These are phyloP conservation scores for Lactarius akahatsu DNA, from an alignment of 768 basidiomycete species.

Conservation along the genomic window DNA sequence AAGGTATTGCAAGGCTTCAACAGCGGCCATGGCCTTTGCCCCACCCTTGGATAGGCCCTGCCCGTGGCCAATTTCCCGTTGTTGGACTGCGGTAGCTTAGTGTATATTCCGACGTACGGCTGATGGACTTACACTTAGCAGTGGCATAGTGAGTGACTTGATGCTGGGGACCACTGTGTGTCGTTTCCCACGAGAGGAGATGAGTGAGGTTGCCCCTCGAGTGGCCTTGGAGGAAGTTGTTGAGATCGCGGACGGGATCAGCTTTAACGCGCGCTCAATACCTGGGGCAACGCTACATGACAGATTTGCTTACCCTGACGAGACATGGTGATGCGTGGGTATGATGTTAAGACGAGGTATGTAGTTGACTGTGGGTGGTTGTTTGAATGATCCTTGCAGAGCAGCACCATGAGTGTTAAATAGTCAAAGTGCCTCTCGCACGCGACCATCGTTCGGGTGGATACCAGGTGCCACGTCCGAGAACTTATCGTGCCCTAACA, in stretches of 20 bases:
- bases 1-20: neutral
- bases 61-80: too few relatives aligned
- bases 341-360: neutral
- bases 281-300: neutral
- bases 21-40: too few relatives aligned
- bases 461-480: conserved; percentile 11
- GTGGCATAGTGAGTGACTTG: too few relatives aligned
- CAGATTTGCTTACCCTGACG: neutral
- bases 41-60: too few relatives aligned
- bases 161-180: too few relatives aligned
- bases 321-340: neutral
- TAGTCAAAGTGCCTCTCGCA: neutral
- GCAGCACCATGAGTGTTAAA: neutral
- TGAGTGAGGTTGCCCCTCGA: too few relatives aligned
- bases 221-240: too few relatives aligned
- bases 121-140: too few relatives aligned
- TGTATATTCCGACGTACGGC: neutral
- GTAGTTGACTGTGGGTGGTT: neutral
- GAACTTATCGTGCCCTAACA: neutral
- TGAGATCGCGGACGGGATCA: too few relatives aligned
- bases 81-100: conserved; percentile 10
- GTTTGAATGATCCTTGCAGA: neutral
- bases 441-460: neutral
- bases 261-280: neutral
- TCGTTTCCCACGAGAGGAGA: too few relatives aligned